Conservation (phyloP, 331 rosid genomes). For the Quercus lobata region DNA sequence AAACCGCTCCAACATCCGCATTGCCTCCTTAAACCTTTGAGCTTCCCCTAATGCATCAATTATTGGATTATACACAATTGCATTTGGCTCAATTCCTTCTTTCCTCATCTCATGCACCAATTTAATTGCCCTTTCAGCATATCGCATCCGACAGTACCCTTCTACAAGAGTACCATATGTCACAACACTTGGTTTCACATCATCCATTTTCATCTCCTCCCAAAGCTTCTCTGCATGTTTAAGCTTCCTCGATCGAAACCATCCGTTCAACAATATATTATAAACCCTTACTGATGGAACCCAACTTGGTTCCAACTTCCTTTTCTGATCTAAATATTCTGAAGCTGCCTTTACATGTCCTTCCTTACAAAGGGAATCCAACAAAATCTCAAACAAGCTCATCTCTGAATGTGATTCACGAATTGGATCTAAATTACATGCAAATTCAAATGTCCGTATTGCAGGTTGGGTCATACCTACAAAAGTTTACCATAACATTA, state of each 20-base stretch:
- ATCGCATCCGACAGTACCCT: constrained; percentile 84
- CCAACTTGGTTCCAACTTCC: constrained; percentile 41
- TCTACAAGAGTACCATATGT: constrained; percentile 90
- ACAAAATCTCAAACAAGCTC: constrained; percentile 66
- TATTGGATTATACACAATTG: constrained; percentile 76
- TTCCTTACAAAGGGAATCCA: constrained; percentile 90
- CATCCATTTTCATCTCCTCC: constrained; percentile 70
- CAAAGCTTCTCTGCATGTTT: constrained; percentile 75
- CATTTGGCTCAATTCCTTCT: constrained; percentile 70
- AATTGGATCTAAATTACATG: constrained; percentile 33
- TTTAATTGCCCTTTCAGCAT: constrained; percentile 62
- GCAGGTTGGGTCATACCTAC: constrained; percentile 48
- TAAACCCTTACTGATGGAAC: constrained; percentile 70
- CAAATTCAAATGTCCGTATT: constrained; percentile 71
- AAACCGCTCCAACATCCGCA: constrained; percentile 84
- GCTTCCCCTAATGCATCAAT: constrained; percentile 84
- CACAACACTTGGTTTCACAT: constrained; percentile 68
- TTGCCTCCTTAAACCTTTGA: constrained; percentile 73
- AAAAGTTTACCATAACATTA: constrained; percentile 6
- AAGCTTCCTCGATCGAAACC: constrained; percentile 81
- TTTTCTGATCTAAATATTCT: constrained; percentile 47
- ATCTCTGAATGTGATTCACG: constrained; percentile 42
- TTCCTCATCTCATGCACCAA: constrained; percentile 67
- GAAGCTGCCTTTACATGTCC: constrained; percentile 60
- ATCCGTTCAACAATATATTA: constrained; percentile 83